Base-by-base conservation (phyloP, 805 yeast species). In the Clavispora asparagi region DNA sequence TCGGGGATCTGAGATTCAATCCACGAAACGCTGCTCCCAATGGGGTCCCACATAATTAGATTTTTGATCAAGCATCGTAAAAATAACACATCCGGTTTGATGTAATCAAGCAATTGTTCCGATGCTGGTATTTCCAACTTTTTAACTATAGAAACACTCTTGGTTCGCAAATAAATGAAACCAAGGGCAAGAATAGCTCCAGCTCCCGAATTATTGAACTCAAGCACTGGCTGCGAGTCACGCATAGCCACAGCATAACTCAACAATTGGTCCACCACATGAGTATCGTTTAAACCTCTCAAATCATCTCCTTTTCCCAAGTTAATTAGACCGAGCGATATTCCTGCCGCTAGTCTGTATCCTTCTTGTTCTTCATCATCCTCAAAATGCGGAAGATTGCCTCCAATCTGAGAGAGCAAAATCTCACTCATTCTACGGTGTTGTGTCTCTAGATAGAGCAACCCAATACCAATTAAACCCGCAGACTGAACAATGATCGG, bases 341-440 rank as follows among this genome's bases (percentile, higher is more conserved):
- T 78, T 0, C 99, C 99, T 1, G 95, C 95, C 1, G 95, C 87
- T 11, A 88, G 67, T 45, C 95, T 69, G 57, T 91, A 92, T 1
- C 91, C 86, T 62, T 91, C 97, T 62, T 80, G 82, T 2, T 82
- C 81, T 40, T 75, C 65, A 28, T 69, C 74, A 43, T 73, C 73
- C 37, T 83, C 91, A 49, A 80, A 79, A 36, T 77, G 76, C 7
- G 63, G 56, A 6, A 82, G 72, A 2, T 74, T 67, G 4, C 83
- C 76, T 23, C 75, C 74, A 1, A 92, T 69, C 58, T 92, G 96
- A 0, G 85, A 74, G 16, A 86, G 65, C 37, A 91, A 67, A 31
- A 87, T 78, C 48, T 86, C 94, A 46, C 91, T 83, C 90, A 92
- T 87, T 53, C 95, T 74, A 40, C 95, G 76, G 59, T 90, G 95